Evolutionary conservation across 2,329 filamentous ascomycete genomes (phyloP), one percentile per base, ranked within the genome.

Genomic region (Diplocarpon rosae): DNA sequence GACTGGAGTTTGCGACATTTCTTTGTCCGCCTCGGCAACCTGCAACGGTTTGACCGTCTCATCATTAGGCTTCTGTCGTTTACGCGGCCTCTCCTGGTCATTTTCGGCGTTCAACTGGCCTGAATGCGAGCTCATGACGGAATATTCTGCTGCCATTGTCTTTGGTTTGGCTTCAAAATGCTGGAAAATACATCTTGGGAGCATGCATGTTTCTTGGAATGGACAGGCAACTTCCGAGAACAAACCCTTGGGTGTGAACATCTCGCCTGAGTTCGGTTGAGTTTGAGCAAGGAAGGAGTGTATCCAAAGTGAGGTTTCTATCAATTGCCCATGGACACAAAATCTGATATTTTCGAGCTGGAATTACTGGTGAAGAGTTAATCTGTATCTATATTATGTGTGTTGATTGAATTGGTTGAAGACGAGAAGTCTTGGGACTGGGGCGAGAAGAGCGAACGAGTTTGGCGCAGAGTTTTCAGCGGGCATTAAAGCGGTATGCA

Each of bases 161-260:
- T 42, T 45, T 2, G 14, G 16, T 40, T 48, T 24, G 20, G 20
- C 20, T 7, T 7, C 41, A 16, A 51, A 28, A 49, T 61, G 61
- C 14, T 44, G 47, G 47, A 62, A 63, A 27, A 62, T 59, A 37
- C 61, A 63, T 41, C 46, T 51, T 41, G 60, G 60, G 3, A 62
- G 55, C 5, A 53, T 39, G 45, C 61, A 62, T 29, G 50, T 53
- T 14, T 58, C 51, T 38, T 52, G 46, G 39, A 59, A 51, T 30
- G 61, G 61, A 43, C 61, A 63, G 13, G 43, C 30, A 14, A 59
- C 48, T 32, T 52, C 45, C 8, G 59, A 59, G 31, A 63, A 63
- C 11, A 61, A 45, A 5, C 54, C 54, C 40, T 57, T 62, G 10
- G 59, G 47, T 11, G 53, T 54, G 47, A 63, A 63, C 61, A 63